Base-by-base conservation (phyloP, 1,139 yeast genomes). In the Chernovozyma aurita region DNA sequence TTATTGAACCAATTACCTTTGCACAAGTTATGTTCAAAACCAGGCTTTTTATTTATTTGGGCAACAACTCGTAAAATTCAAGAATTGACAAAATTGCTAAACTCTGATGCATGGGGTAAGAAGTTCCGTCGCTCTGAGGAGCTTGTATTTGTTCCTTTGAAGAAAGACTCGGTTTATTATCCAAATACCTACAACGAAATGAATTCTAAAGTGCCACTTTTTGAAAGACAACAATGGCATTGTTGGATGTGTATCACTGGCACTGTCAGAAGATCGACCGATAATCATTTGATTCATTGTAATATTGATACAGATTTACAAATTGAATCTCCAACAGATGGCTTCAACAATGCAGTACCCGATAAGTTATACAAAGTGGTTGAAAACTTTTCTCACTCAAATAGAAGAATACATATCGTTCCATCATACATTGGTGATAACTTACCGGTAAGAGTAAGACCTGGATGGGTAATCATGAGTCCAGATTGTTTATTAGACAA, bases 201-300 rank as follows among this genome's bases (percentile, higher is more conserved):
- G 4, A 33, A 42, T 16, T 47, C 44, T 16, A 32, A 36, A 3
- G 35, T 37, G 4, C 56, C 63, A 1, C 49, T 68, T 16, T 63
- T 69, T 42, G 58, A 59, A 33, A 59, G 64, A 35, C 71, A 73
- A 34, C 94, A 84, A 52, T 88, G 96, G 96, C 97, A 90, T 59
- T 90, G 97, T 50, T 85, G 95, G 83, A 86, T 90, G 96, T 92
- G 97, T 47, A 84, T 90, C 38, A 88, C 95, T 3, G 97, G 97
- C 4, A 90, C 97, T 0, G 90, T 90, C 11, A 70, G 96, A 51
- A 73, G 97, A 48, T 78, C 95, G 1, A 79, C 82, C 0, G 97
- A 90, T 58, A 75, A 74, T 20, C 88, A 86, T 54, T 67, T 90
- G 44, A 88, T 90, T 44, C 95, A 90, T 54, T 90, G 97, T 60